Evolutionary conservation across 176 grass and related monocot species (phyloP).

Genomic region (Coix lacrymajobi): DNA sequence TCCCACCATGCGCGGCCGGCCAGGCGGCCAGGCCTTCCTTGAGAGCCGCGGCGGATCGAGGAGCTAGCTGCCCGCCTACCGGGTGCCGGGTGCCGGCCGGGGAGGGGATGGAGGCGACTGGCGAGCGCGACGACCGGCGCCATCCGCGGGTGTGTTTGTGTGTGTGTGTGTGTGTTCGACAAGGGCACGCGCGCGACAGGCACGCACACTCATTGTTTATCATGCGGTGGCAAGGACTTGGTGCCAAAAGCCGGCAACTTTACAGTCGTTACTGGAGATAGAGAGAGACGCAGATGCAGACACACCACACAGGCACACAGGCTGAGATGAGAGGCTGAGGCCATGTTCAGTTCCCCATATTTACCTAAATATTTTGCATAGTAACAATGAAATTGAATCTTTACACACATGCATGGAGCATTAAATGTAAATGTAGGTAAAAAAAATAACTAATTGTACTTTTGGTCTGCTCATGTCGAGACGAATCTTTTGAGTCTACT

Average conservation of each 20-base stretch:
- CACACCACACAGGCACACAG: background rate
- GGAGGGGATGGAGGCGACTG: too few species aligned
- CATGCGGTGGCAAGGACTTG: conserved; percentile 17
- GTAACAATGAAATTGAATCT: too few species aligned
- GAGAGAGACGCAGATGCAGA: background rate
- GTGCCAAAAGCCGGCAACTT: conserved; percentile 45
- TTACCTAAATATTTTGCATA: too few species aligned
- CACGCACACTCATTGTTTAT: conserved; percentile 39
- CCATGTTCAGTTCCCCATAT: too few species aligned
- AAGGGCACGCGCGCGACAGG: conserved; percentile 22
- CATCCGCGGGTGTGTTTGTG: background rate
- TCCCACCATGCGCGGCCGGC: conserved; percentile 26
- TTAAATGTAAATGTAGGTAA: too few species aligned
- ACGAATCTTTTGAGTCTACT: too few species aligned
- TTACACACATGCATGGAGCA: too few species aligned
- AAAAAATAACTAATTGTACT: too few species aligned
- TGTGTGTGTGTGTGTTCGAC: background rate
- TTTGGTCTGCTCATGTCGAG: too few species aligned
- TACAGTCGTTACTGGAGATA: background rate
- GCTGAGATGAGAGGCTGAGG: too few species aligned
- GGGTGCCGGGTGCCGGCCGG: background rate
- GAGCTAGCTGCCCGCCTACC: conserved; percentile 33
- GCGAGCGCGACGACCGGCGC: background rate
- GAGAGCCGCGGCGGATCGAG: background rate
- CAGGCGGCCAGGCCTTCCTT: background rate